Evolutionary conservation across 2,329 filamentous ascomycete species (phyloP).

Genomic region (Aspergillus glaucus): DNA sequence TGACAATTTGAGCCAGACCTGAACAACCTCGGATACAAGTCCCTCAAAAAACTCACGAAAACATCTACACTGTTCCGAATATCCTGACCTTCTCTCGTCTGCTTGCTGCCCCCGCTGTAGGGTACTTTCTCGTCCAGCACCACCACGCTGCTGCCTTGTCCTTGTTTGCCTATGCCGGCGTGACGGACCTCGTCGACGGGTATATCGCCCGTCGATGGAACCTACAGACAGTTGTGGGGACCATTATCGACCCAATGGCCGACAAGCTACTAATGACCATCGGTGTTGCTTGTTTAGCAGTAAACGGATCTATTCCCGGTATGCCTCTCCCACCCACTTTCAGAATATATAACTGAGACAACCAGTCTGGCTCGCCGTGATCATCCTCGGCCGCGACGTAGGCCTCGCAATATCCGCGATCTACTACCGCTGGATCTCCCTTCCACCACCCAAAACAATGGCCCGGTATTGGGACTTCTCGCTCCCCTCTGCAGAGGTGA

Average conservation of each 20-base stretch:
- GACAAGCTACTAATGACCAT: slow-evolving; percentile 96
- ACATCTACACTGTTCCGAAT: slow-evolving; percentile 97
- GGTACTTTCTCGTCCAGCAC: slow-evolving; percentile 81
- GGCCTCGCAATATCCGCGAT: slow-evolving; percentile 78
- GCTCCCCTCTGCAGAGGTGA: slow-evolving; percentile 53
- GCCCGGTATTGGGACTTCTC: slow-evolving; percentile 95
- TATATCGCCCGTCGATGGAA: slow-evolving; percentile 88
- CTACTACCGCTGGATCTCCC: slow-evolving; percentile 91
- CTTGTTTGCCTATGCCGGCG: slow-evolving; percentile 84
- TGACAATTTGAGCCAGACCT: slow-evolving; percentile 12
- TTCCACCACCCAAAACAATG: slow-evolving; percentile 90
- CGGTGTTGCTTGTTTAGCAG: slow-evolving; percentile 74
- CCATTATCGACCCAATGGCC: slow-evolving; percentile 92
- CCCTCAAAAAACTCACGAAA: slow-evolving; percentile 56
- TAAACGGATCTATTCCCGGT: slow-evolving; percentile 77
- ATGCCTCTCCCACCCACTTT: slow-evolving; percentile 25
- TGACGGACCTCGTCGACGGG: slow-evolving; percentile 88
- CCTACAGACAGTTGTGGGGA: slow-evolving; percentile 86
- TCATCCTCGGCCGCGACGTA: slow-evolving; percentile 84
- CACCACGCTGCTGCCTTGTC: slow-evolving; percentile 71
- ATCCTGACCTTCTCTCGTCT: slow-evolving; percentile 83
- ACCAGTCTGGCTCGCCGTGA: slow-evolving; percentile 73
- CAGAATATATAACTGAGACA: neutral
- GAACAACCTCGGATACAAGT: slow-evolving; percentile 23
- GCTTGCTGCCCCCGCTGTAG: slow-evolving; percentile 72